Conservation (phyloP, 2,329 filamentous ascomycete species). For the Pseudogymnoascus sp. region DNA sequence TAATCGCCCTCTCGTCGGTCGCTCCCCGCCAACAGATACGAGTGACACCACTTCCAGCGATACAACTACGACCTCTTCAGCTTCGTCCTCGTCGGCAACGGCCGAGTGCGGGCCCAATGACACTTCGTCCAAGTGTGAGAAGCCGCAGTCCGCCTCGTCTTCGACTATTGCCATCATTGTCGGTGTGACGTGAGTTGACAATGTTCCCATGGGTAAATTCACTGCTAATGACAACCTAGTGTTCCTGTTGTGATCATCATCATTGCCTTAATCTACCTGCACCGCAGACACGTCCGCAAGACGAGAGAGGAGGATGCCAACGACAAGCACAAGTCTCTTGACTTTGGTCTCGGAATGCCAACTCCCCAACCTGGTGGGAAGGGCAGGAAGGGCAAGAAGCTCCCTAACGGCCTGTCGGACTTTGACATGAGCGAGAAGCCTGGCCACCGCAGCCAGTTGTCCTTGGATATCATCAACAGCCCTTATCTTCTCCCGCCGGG, state of each 20-base stretch:
- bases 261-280: conserved; percentile 63
- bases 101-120: background rate
- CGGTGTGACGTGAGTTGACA: background rate
- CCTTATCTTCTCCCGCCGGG: conserved; percentile 91
- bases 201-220: background rate
- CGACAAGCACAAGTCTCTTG: conserved; percentile 83
- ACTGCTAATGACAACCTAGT: conserved; percentile 36
- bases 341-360: conserved; percentile 71
- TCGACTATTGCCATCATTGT: conserved; percentile 6
- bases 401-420: background rate
- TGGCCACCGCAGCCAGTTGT: conserved; percentile 43
- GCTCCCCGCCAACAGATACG: background rate
- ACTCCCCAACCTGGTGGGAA: conserved; percentile 18
- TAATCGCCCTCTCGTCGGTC: background rate
- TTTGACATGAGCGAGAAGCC: conserved; percentile 30
- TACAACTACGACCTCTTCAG: background rate
- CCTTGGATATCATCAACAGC: conserved; percentile 60
- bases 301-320: conserved; percentile 68
- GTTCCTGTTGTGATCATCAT: conserved; percentile 65
- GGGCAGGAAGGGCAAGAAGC: conserved; percentile 31
- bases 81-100: background rate
- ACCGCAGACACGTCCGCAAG: conserved; percentile 67
- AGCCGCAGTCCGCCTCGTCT: background rate
- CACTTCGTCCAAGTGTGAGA: background rate
- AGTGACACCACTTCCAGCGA: background rate